phyloP scores from a whole-genome alignment of 1,284 basidiomycete species.

The Moesziomyces antarcticus region DNA sequence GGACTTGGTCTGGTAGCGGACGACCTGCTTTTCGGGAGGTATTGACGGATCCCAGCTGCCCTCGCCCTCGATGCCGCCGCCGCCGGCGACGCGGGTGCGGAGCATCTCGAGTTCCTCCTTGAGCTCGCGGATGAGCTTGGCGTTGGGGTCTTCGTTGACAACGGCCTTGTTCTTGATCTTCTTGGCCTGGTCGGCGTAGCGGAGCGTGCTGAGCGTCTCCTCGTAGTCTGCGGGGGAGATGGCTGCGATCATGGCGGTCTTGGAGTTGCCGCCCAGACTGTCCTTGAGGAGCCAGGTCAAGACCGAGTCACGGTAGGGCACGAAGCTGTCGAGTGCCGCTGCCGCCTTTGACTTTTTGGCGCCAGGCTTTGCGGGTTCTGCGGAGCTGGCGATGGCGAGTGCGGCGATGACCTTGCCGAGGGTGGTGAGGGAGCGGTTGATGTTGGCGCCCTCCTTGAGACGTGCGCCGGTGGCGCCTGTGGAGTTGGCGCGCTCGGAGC shows the following conservation, averaged over 20 bases:
- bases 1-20: conserved; percentile 91
- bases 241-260: conserved; percentile 80
- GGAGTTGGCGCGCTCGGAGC: conserved; percentile 65
- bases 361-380: conserved; percentile 39
- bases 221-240: conserved; percentile 98
- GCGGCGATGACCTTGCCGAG: conserved; percentile 64
- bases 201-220: conserved; percentile 91
- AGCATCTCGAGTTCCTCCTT: conserved; percentile 89
- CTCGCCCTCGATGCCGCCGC: conserved; percentile 71
- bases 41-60: conserved; percentile 86
- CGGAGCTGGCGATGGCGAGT: conserved; percentile 51
- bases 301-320: conserved; percentile 63
- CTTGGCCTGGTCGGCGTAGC: conserved; percentile 96
- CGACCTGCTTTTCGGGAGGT: conserved; percentile 93
- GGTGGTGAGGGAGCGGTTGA: conserved; percentile 59
- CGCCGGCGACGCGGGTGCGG: conserved; percentile 54
- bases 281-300: conserved; percentile 69
- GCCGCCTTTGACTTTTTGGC: conserved; percentile 49
- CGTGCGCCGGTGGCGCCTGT: conserved; percentile 66
- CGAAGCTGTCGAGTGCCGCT: conserved; percentile 54
- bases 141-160: conserved; percentile 98
- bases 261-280: conserved; percentile 66
- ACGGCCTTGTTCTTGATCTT: conserved; percentile 99
- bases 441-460: conserved; percentile 67
- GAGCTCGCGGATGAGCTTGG: conserved; percentile 95